phyloP scores from a whole-genome alignment of 208 protist genomes.

The Lotmaria passim region DNA sequence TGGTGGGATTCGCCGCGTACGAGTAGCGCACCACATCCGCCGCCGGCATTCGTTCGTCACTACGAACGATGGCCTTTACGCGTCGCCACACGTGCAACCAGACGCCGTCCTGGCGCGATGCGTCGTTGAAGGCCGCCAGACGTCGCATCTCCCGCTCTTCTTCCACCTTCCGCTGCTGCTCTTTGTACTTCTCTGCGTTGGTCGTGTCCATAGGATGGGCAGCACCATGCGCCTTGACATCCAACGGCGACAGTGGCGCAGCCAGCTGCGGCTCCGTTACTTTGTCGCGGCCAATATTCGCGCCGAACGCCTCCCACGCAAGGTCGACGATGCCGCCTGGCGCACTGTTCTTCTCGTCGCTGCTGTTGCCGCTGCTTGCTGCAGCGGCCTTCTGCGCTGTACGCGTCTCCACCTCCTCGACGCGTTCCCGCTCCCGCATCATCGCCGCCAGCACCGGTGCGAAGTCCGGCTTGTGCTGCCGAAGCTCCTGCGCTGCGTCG shows the following conservation, averaged over 20 bases:
- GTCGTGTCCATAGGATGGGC: constrained; percentile 87
- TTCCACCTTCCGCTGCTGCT: constrained; percentile 33
- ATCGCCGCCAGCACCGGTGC: constrained; percentile 57
- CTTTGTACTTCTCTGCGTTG: constrained; percentile 38
- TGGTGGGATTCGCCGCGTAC: constrained; percentile 82
- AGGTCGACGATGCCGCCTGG: constrained; percentile 9
- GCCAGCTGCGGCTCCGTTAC: background rate
- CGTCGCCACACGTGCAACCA: constrained; percentile 34
- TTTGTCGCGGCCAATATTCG: constrained; percentile 8
- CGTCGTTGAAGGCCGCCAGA: constrained; percentile 17
- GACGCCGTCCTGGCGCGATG: background rate
- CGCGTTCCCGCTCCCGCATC: constrained; percentile 43
- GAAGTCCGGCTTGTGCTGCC: constrained; percentile 63
- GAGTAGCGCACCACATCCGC: constrained; percentile 68
- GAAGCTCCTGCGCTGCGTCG: constrained; percentile 47
- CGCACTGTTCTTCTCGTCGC: background rate
- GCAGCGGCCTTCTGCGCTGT: constrained; percentile 5
- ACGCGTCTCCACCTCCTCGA: constrained; percentile 12
- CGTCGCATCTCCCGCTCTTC: constrained; percentile 48
- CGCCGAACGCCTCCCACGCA: constrained; percentile 27
- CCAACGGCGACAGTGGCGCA: constrained; percentile 11
- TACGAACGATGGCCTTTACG: constrained; percentile 61
- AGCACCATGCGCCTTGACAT: constrained; percentile 9
- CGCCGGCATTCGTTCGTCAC: constrained; percentile 13
- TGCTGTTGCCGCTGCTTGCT: background rate